phyloP scores from a whole-genome alignment of 495 filamentous ascomycete genomes.

The Talaromyces borbonicus region DNA sequence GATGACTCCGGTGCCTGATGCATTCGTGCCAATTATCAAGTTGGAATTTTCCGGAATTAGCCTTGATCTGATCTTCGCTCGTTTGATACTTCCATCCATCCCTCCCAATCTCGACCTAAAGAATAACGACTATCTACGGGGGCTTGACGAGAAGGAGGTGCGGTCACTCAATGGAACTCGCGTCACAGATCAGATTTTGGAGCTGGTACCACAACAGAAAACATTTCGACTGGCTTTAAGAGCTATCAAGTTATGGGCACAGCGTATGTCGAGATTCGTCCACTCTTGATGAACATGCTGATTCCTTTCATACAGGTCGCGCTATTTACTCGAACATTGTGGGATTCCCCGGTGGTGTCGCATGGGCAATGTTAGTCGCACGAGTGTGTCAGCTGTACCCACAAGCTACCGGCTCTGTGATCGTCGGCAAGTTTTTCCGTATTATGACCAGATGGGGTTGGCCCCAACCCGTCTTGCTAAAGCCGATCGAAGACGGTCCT shows the following conservation, averaged over 20 bases:
- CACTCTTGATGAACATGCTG: not conserved
- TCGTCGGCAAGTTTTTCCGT: slow-evolving; percentile 86
- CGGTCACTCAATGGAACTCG: slow-evolving; percentile 87
- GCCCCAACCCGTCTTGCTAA: slow-evolving; percentile 84
- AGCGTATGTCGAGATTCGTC: slow-evolving; percentile 41
- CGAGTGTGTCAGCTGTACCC: slow-evolving; percentile 97
- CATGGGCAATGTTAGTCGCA: slow-evolving; percentile 95
- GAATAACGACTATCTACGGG: slow-evolving; percentile 75
- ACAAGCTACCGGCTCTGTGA: slow-evolving; percentile 71
- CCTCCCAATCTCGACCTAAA: slow-evolving; percentile 63
- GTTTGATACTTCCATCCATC: slow-evolving; percentile 61
- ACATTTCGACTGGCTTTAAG: slow-evolving; percentile 81
- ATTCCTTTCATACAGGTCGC: slow-evolving; percentile 37
- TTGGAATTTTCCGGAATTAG: slow-evolving; percentile 82
- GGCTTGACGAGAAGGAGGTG: slow-evolving; percentile 75
- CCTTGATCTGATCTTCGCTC: slow-evolving; percentile 90
- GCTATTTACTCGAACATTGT: slow-evolving; percentile 93
- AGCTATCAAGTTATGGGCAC: slow-evolving; percentile 93
- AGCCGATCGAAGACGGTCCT: slow-evolving; percentile 75
- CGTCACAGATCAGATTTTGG: slow-evolving; percentile 84
- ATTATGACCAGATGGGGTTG: slow-evolving; percentile 88
- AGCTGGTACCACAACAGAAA: slow-evolving; percentile 77
- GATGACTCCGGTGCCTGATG: slow-evolving; percentile 77
- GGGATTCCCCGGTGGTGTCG: slow-evolving; percentile 92
- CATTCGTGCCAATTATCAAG: slow-evolving; percentile 93